These are phyloP conservation scores for Clitoria ternatea DNA, from an alignment of 306 rosid genomes.

Conservation along the genomic window DNA sequence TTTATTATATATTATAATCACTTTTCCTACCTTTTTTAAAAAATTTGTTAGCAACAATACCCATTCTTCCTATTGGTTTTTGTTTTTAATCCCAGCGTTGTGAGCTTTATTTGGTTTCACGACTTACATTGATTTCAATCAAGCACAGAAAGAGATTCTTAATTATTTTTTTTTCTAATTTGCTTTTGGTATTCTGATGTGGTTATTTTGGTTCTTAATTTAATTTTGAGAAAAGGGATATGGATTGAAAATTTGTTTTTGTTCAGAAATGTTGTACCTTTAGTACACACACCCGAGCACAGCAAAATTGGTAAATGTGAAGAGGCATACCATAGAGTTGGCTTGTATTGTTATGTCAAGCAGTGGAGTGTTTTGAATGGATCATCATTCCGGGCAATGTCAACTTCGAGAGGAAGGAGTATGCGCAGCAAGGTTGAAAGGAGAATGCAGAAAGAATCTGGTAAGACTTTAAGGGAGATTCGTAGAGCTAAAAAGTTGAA, in stretches of 20 bases:
- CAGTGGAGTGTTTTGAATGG: constrained; percentile 42
- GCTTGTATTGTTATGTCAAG: constrained; percentile 28
- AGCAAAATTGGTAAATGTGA: constrained; percentile 35
- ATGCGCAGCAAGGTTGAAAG: constrained; percentile 94
- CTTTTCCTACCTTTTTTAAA: background rate
- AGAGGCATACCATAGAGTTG: constrained; percentile 28
- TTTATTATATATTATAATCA: too few species aligned
- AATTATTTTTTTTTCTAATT: background rate
- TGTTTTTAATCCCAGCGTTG: background rate
- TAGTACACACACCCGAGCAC: constrained; percentile 31
- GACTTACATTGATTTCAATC: too few species aligned
- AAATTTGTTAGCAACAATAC: background rate
- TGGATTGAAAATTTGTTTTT: constrained; percentile 20
- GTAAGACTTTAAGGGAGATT: constrained; percentile 82
- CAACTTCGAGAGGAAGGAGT: constrained; percentile 76
- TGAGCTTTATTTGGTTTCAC: too few species aligned
- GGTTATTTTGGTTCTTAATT: too few species aligned
- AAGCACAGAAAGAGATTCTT: background rate
- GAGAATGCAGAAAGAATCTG: constrained; percentile 87
- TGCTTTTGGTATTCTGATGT: background rate
- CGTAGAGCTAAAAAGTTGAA: constrained; percentile 79
- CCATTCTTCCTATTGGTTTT: background rate
- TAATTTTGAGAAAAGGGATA: background rate
- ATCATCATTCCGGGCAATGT: constrained; percentile 57
- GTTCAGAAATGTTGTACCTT: constrained; percentile 46